Evolutionary conservation across 306 rosid genomes (phyloP), one percentile per base, ranked within the genome.

Genomic region (Dicorynia guianensis): DNA sequence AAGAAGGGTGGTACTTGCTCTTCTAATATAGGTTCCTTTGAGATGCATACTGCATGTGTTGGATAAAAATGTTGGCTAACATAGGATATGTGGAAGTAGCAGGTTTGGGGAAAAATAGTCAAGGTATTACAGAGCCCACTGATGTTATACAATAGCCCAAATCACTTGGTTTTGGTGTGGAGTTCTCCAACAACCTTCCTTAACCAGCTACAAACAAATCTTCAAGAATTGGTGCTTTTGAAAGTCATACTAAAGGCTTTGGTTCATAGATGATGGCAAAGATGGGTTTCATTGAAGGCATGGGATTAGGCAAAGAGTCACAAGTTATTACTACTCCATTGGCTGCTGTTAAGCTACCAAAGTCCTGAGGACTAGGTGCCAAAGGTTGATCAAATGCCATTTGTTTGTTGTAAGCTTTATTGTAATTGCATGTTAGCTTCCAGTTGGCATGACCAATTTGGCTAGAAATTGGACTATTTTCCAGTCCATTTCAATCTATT

Each of bases 251-350:
- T 13, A 91, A 83, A 82, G 98, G 97, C 3, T 92, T 92, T 64
- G 97, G 98, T 38, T 94, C 97, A 8, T 92, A 94, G 82, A 87
- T 94, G 93, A 94, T 94, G 98, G 91, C n/a, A n/a, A n/a, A n/a
- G n/a, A n/a, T n/a, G n/a, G n/a, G n/a, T n/a, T n/a, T n/a, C n/a
- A n/a, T n/a, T 63, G 97, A 91, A 86, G 98, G 98, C 64, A 19
- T 49, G 48, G 98, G 98, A 46, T 75, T 93, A 57, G 98, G 97
- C 39, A 89, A 55, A 67, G 88, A 86, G 63, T 87, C 97, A 10
- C 97, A 95, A 77, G 98, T 95, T 46, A 92, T 88, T 2, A 87
- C 91, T 15, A 76, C 89, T 71, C 98, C 98, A 52, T 80, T 90
- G 68, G 42, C 64, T 18, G 91, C 98, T 25, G 87, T 87, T 38